phyloP scores from a whole-genome alignment of 2,329 filamentous ascomycete species.

The Trichoderma atroviride region DNA sequence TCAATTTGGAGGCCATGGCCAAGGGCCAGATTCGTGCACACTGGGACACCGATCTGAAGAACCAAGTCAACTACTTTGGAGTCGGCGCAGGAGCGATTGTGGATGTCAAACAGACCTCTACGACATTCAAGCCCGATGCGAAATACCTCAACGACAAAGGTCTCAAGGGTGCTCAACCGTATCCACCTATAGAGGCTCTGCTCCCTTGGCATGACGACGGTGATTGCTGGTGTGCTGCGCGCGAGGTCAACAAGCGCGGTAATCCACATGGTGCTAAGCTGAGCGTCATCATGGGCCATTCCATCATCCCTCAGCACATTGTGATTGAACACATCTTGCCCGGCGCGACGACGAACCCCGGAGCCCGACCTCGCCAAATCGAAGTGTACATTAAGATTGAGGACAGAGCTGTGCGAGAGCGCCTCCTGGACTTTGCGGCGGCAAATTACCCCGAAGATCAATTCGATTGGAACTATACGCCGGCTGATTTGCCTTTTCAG shows the following conservation, averaged over 20 bases:
- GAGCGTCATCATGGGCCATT: conserved; percentile 60
- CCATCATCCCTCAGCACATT: conserved; percentile 67
- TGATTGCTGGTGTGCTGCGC: conserved; percentile 82
- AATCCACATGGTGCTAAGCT: conserved; percentile 63
- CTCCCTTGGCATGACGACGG: conserved; percentile 73
- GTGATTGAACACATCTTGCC: conserved; percentile 72
- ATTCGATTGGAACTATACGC: conserved; percentile 36
- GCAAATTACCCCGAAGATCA: conserved; percentile 44
- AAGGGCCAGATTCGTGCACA: conserved; percentile 50
- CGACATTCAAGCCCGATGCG: conserved; percentile 49
- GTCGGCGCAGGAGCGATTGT: conserved; percentile 66
- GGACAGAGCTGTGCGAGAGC: conserved; percentile 46
- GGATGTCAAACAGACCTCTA: conserved; percentile 62
- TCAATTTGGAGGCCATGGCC: conserved; percentile 52
- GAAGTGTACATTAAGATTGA: conserved; percentile 69
- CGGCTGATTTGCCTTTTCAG: conserved; percentile 37
- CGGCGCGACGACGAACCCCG: conserved; percentile 62
- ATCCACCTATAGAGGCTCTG: conserved; percentile 60
- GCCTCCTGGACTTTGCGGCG: conserved; percentile 48
- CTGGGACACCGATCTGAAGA: conserved; percentile 49
- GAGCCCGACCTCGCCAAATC: conserved; percentile 65
- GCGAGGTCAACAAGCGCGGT: conserved; percentile 44
- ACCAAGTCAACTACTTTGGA: conserved; percentile 74
- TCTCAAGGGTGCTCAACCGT: conserved; percentile 28
- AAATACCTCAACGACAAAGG: conserved; percentile 32